phyloP scores from a whole-genome alignment of 2,329 filamentous ascomycete species.

The Pestalotiopsis sp. region DNA sequence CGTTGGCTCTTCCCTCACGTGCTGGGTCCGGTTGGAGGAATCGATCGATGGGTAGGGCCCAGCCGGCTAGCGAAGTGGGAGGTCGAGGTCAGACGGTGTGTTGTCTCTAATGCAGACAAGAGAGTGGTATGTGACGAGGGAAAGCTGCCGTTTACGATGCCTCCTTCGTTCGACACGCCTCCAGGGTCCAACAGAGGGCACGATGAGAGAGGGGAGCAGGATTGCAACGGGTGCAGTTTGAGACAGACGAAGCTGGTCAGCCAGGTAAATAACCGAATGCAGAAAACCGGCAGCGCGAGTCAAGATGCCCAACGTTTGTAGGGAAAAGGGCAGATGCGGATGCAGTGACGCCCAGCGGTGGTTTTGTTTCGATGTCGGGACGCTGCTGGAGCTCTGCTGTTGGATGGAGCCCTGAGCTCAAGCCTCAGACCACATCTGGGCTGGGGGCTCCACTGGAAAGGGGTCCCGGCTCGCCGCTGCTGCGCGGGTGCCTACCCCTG shows the following conservation, averaged over 20 bases:
- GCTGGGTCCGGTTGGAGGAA: neutral
- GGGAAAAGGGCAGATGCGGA: slow-evolving; percentile 23
- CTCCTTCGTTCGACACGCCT: neutral
- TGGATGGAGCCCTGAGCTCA: neutral
- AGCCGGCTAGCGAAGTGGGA: neutral
- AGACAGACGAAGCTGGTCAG: neutral
- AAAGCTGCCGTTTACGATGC: neutral
- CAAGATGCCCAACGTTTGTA: slow-evolving; percentile 15
- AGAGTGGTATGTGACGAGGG: slow-evolving; percentile 4
- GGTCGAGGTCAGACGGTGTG: neutral
- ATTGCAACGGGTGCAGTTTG: neutral
- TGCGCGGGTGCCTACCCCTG: neutral
- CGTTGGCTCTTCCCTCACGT: neutral
- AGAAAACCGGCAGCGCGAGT: neutral
- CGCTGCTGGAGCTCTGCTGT: slow-evolving; percentile 1
- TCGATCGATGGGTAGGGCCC: neutral
- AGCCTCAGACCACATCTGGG: neutral
- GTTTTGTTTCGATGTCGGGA: neutral
- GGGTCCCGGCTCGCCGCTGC: neutral
- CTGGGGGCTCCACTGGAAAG: neutral
- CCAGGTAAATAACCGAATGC: neutral
- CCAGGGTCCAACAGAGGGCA: neutral
- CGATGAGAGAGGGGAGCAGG: neutral
- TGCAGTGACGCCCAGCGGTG: slow-evolving; percentile 6
- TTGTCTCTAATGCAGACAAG: neutral